Base-by-base conservation (phyloP, 257 asterid genomes). In the Nicotiana attenuata region DNA sequence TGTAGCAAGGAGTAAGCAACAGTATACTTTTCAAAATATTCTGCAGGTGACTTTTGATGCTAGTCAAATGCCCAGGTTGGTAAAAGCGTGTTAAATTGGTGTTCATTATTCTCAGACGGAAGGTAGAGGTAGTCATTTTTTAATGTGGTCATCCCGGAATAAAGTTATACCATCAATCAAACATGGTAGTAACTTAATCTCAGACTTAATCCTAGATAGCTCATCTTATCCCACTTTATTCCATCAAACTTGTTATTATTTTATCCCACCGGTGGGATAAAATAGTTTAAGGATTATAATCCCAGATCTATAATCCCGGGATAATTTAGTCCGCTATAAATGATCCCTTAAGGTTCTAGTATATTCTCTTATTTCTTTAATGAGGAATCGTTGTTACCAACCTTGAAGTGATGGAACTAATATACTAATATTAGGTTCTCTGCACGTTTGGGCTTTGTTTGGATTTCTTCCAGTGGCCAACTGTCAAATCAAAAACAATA, bases 11-110 rank as follows among this genome's bases (percentile, higher is more conserved):
- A 65, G 24, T 8, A 26, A 22, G 81, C 88, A 24, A 81, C 87
- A 33, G 14, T 16, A 47, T 82, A 67, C 65, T 87, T 76, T 84
- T 86, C 88, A 76, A 67, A 75, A 33, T 52, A 81, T 83, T 24
- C 82, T 14, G 14, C 65, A 57, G 79, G n/a, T 31, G 35, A 10
- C 4, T 71, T 47, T 57, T 11, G 38, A 14, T 50, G 16, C 64
- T 24, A 14, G 64, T 75, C 80, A 24, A 75, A 7, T 15, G 15
- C 28, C 17, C 14, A 14, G 63, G 52, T 50, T 38, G 22, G 22
- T 50, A 14, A 50, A 75, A 50, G 45, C 80, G 80, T 75, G 80
- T 50, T 24, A 24, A 75, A 75, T 7, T 75, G 45, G 10, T 16
- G 22, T 26, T 50, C 63, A 3, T 75, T 75, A 16, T 26, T 50